Conservation (phyloP, 495 filamentous ascomycete species). For the Aspergillus coremiiformis region DNA sequence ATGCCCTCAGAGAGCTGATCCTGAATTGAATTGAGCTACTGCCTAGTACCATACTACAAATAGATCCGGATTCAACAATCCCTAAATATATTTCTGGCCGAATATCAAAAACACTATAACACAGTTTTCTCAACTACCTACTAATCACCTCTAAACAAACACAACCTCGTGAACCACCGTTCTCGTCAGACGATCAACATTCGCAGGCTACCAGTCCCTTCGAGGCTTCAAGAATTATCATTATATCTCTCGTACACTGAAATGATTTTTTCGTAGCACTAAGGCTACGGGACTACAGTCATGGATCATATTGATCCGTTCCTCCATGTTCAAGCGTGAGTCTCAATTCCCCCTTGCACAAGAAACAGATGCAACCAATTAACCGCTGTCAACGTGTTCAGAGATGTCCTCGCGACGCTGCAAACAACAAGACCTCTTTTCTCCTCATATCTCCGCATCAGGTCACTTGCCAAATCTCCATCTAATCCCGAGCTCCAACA, state of each 20-base stretch:
- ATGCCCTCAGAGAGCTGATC: neutral
- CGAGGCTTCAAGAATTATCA: neutral
- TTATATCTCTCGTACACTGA: neutral
- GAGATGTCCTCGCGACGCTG: conserved; percentile 80
- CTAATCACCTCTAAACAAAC: too few species aligned
- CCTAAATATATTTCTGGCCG: too few species aligned
- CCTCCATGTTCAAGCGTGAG: conserved; percentile 84
- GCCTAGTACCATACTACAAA: too few species aligned
- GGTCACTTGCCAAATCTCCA: conserved; percentile 64
- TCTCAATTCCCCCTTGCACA: neutral
- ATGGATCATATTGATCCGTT: conserved; percentile 79
- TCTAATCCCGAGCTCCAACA: conserved; percentile 78
- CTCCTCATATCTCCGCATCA: conserved; percentile 92
- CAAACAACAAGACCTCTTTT: conserved; percentile 75
- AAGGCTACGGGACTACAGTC: conserved; percentile 10
- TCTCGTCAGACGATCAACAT: neutral
- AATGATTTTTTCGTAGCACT: neutral
- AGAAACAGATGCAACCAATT: neutral
- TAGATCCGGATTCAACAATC: too few species aligned
- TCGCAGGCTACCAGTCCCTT: neutral
- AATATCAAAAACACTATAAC: too few species aligned
- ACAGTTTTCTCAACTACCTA: too few species aligned
- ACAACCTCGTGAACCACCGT: too few species aligned
- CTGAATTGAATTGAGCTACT: too few species aligned
- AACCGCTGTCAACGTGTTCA: conserved; percentile 25